Evolutionary conservation across 441 rosid genomes (phyloP), one percentile per base, ranked within the genome.

Genomic region (Syzygium syzygioides): DNA sequence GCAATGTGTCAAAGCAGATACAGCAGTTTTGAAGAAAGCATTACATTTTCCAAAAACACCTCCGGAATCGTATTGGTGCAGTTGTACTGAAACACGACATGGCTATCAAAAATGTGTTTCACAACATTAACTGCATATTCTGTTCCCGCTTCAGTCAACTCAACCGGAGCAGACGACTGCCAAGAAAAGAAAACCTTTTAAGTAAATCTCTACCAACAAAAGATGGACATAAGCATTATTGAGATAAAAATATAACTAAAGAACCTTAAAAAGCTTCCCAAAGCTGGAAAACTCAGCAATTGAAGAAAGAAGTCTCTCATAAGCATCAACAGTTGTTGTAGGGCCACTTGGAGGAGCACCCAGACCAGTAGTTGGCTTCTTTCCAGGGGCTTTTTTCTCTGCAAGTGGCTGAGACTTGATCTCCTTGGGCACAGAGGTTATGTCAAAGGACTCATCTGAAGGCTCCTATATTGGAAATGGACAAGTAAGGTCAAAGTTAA

Each of bases 111-210:
- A 79, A 98, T 95, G 92, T 97, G 99, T 91, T 98, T 97, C 79
- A 97, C 96, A 91, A 93, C 99, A 94, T 95, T 98, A 89, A 98
- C 99, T 14, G 99, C 94, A 89, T 98, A 98, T 90, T 98, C 99
- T 79, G 99, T 98, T 93, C 96, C 99, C 56, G 99, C 97, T 96
- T 98, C 99, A 79, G 99, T 97, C 89, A 98, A 94, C 93, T 98
- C 99, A 92, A 96, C 98, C 59, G 97, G 98, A 60, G 95, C 87
- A 86, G 99, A 94, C 54, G 99, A 97, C 99, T 97, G 95, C 86
- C 28, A 76, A 59, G 89, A 91, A 76, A 85, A 84, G 84, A 50
- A 55, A 88, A 88, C 89, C 55, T 85, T 28, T 87, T 89, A 76
- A 23, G 52, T 76, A 66, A 66, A 66, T 66, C 41, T 66, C 41